Conservation (phyloP, 352 stramenopile species). For the Globisporangium nunn region DNA sequence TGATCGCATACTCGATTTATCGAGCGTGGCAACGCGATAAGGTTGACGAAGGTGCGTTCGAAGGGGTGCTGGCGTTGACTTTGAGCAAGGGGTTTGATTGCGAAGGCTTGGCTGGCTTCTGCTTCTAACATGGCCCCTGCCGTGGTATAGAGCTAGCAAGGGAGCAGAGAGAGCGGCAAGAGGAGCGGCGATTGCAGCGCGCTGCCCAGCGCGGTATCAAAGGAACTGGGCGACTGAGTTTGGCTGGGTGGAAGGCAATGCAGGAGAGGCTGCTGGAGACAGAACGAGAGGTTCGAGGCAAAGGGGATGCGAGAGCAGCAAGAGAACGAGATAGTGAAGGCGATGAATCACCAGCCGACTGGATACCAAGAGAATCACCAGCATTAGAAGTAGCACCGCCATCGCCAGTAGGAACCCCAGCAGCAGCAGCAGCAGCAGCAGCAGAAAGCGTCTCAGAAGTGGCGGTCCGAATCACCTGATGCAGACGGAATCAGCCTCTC, state of each 20-base stretch:
- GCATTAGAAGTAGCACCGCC: neutral
- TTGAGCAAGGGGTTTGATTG: neutral
- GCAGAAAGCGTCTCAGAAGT: too few species aligned
- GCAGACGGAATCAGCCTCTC: too few species aligned
- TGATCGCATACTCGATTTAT: slow-evolving; percentile 6
- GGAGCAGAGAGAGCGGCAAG: neutral
- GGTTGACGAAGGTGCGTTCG: slow-evolving; percentile 5
- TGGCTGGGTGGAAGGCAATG: slow-evolving; percentile 43
- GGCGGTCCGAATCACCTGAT: too few species aligned
- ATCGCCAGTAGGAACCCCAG: too few species aligned
- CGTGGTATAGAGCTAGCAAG: neutral
- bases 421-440: too few species aligned
- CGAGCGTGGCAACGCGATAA: slow-evolving; percentile 4
- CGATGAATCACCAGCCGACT: neutral
- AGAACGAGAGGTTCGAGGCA: slow-evolving; percentile 9
- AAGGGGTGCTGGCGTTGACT: too few species aligned
- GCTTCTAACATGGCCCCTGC: neutral
- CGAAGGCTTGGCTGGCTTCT: neutral
- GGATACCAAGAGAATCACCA: neutral
- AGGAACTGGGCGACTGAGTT: slow-evolving; percentile 20
- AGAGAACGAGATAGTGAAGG: neutral
- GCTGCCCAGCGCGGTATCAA: slow-evolving; percentile 8
- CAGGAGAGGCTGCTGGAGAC: slow-evolving; percentile 30
- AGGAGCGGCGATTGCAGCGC: slow-evolving; percentile 5
- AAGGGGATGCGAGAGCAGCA: neutral